phyloP scores from a whole-genome alignment of 495 filamentous ascomycete species.

The Extremus antarcticus region DNA sequence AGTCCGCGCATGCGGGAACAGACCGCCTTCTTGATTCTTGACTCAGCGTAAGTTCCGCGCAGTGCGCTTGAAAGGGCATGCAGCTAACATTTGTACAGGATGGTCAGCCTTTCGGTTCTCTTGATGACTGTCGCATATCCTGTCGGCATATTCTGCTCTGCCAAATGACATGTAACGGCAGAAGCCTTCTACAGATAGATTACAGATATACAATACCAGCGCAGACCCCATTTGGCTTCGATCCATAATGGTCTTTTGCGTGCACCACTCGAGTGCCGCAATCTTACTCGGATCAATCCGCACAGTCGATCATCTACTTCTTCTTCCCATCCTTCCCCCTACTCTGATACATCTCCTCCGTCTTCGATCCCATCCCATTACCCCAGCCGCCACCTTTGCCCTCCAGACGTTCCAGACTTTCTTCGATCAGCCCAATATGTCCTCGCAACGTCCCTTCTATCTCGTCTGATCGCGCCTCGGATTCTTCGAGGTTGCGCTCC shows the following conservation, averaged over 20 bases:
- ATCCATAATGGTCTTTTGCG: no score
- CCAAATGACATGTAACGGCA: not conserved
- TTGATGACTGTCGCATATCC: slow-evolving; percentile 16
- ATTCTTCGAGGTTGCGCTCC: slow-evolving; percentile 35
- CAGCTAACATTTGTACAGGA: slow-evolving; percentile 4
- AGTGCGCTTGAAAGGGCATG: not conserved
- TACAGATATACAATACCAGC: not conserved
- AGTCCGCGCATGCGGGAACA: slow-evolving; percentile 12
- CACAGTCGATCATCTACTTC: not conserved
- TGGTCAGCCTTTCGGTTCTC: slow-evolving; percentile 9
- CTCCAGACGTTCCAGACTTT: slow-evolving; percentile 33
- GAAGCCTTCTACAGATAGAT: not conserved
- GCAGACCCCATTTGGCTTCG: not conserved
- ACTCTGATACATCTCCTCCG: slow-evolving; percentile 10
- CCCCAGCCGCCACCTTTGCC: slow-evolving; percentile 12
- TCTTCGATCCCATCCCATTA: slow-evolving; percentile 17
- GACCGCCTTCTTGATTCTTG: slow-evolving; percentile 14
- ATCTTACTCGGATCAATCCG: no score
- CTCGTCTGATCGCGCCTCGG: slow-evolving; percentile 39
- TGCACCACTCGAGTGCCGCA: no score
- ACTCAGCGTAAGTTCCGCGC: slow-evolving; percentile 11
- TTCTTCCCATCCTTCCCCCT: slow-evolving; percentile 13
- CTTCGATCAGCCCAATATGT: slow-evolving; percentile 39
- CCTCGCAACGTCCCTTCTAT: slow-evolving; percentile 38
- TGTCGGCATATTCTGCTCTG: slow-evolving; percentile 5